Evolutionary conservation across 2,329 filamentous ascomycete genomes (phyloP).

Genomic region (Teratosphaeria zuluensis): DNA sequence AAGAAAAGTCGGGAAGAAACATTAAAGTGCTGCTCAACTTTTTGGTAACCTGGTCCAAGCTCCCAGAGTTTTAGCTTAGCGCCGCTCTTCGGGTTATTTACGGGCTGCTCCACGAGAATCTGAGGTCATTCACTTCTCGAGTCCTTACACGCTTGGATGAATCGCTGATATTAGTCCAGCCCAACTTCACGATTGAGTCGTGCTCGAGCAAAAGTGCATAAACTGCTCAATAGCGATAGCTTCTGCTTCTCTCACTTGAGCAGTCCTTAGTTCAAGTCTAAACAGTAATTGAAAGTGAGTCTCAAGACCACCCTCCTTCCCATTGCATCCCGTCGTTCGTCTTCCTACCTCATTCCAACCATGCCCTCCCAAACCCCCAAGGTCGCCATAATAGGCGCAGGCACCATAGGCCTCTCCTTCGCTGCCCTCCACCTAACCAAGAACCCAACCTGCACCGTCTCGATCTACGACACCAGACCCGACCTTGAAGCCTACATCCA

Average conservation of each 20-base stretch:
- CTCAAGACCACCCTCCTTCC: neutral
- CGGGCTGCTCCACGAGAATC: neutral
- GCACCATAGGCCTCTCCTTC: slow-evolving; percentile 48
- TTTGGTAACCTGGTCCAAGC: neutral
- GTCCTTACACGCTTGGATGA: no score
- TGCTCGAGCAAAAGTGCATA: no score
- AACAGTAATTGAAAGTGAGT: neutral
- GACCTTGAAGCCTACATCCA: slow-evolving; percentile 38
- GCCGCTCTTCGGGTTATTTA: neutral
- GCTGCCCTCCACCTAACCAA: slow-evolving; percentile 43
- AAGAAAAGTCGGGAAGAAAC: neutral
- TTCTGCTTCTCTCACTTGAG: neutral
- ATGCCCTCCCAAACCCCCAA: slow-evolving; percentile 2
- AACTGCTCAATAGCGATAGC: no score
- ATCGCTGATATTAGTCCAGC: no score
- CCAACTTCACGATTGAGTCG: no score
- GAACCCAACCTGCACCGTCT: slow-evolving; percentile 31
- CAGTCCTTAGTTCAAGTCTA: neutral
- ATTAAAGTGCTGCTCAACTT: neutral
- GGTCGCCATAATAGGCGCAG: slow-evolving; percentile 36
- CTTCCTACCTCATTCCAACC: neutral
- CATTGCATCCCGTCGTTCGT: neutral
- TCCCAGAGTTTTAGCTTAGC: neutral
- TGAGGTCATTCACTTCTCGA: neutral
- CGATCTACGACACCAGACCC: slow-evolving; percentile 42